phyloP scores from a whole-genome alignment of 139 green algal species.

The Monoraphidium neglectum region DNA sequence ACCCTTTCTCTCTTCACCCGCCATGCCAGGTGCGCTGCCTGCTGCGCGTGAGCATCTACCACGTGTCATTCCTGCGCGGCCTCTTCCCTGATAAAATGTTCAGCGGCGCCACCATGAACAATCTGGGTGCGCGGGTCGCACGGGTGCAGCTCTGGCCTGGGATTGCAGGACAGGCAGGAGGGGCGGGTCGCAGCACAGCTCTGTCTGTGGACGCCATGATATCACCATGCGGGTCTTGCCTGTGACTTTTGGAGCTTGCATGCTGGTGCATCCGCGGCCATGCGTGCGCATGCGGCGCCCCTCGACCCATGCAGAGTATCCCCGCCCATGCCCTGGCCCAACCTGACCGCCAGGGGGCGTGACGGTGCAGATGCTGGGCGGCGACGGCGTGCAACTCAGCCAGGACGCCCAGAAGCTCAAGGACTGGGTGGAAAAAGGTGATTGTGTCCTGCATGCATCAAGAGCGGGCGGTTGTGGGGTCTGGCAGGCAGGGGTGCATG shows the following conservation, averaged over 20 bases:
- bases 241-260: too few species aligned
- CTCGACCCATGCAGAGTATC: neutral
- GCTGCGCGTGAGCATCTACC: slow-evolving; percentile 58
- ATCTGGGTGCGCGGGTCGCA: slow-evolving; percentile 60
- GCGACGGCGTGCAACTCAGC: too few species aligned
- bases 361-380: too few species aligned
- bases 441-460: too few species aligned
- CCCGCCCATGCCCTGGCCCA: neutral
- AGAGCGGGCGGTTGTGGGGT: too few species aligned
- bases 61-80: slow-evolving; percentile 68
- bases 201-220: too few species aligned
- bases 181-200: too few species aligned
- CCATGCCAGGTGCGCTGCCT: slow-evolving; percentile 43
- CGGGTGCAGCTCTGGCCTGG: too few species aligned
- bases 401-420: slow-evolving; percentile 58
- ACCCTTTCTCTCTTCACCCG: neutral
- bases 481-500: too few species aligned
- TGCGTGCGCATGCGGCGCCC: neutral
- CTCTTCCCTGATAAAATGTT: slow-evolving; percentile 70
- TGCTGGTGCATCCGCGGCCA: neutral
- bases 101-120: slow-evolving; percentile 53
- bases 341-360: neutral
- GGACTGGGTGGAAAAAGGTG: slow-evolving; percentile 71
- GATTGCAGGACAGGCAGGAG: too few species aligned
- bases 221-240: too few species aligned